These are phyloP conservation scores for Cladophialophora exuberans DNA, from an alignment of 2,329 filamentous ascomycete genomes.

Conservation along the genomic window DNA sequence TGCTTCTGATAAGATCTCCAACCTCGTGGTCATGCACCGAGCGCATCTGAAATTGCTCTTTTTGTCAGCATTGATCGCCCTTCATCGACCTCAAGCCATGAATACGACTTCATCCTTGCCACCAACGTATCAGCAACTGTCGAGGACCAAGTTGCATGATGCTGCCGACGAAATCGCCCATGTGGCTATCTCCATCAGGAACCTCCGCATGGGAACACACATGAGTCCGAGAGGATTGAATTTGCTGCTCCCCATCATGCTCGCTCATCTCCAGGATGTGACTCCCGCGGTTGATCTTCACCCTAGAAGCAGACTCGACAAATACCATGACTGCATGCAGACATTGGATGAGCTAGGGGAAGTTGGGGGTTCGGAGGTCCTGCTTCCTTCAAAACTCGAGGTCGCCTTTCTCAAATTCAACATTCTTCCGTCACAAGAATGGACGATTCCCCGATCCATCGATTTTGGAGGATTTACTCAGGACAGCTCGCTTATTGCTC, in stretches of 20 bases:
- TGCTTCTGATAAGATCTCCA: not conserved
- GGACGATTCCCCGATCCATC: constrained; percentile 2
- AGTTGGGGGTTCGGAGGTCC: not conserved
- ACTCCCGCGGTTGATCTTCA: constrained; percentile 41
- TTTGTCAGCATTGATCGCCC: constrained; percentile 83
- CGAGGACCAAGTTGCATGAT: constrained; percentile 77
- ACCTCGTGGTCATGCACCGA: constrained; percentile 56
- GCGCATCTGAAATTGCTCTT: constrained; percentile 93
- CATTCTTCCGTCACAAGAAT: constrained; percentile 9
- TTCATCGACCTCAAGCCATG: constrained; percentile 89
- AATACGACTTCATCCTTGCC: constrained; percentile 41
- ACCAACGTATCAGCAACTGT: constrained; percentile 69
- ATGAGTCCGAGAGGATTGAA: constrained; percentile 88
- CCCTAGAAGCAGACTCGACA: constrained; percentile 11
- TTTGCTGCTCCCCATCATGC: constrained; percentile 86
- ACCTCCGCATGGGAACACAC: constrained; percentile 71
- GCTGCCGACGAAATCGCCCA: constrained; percentile 83
- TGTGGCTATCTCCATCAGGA: constrained; percentile 74
- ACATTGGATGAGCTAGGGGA: constrained; percentile 12
- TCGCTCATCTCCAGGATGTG: constrained; percentile 90
- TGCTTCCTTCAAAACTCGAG: constrained; percentile 12
- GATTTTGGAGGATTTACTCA: not conserved
- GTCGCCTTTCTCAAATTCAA: constrained; percentile 11
- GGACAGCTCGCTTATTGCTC: not conserved
- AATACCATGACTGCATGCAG: constrained; percentile 18